phyloP scores from a whole-genome alignment of 805 yeast species.

The Saccharomyces mikatae region DNA sequence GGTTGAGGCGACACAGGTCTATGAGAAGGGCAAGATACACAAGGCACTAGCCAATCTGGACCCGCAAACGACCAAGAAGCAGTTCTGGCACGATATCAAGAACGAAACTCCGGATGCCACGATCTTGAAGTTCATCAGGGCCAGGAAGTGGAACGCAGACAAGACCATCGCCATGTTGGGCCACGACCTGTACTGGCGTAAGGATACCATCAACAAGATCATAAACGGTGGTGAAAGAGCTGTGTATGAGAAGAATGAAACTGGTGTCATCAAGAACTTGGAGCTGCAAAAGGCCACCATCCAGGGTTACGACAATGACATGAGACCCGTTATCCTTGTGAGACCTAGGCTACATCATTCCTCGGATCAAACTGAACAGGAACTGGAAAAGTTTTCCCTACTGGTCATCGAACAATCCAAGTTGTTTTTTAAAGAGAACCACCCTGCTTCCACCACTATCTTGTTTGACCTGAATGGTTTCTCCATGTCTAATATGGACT shows the following conservation, averaged over 20 bases:
- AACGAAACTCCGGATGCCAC: constrained; percentile 78
- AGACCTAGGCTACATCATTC: constrained; percentile 73
- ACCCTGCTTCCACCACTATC: constrained; percentile 72
- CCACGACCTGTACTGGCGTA: constrained; percentile 75
- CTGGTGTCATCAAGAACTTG: constrained; percentile 36
- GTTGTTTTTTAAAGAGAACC: constrained; percentile 50
- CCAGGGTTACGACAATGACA: constrained; percentile 62
- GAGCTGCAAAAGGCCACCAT: constrained; percentile 63
- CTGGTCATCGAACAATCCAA: constrained; percentile 76
- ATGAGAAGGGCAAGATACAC: constrained; percentile 37
- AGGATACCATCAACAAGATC: constrained; percentile 51
- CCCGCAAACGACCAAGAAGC: constrained; percentile 41
- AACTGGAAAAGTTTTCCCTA: constrained; percentile 67
- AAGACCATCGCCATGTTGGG: constrained; percentile 63
- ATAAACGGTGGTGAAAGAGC: constrained; percentile 66
- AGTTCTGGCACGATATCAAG: constrained; percentile 54
- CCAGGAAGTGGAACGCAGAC: constrained; percentile 76
- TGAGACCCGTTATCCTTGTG: constrained; percentile 74
- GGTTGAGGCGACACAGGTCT: constrained; percentile 10
- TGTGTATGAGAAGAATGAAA: constrained; percentile 38
- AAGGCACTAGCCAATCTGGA: constrained; percentile 44
- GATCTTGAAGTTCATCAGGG: constrained; percentile 68
- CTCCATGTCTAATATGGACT: constrained; percentile 88
- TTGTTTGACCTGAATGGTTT: constrained; percentile 83
- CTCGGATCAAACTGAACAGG: constrained; percentile 58